These are phyloP conservation scores for Microstegium vimineum DNA, from an alignment of 176 grass and related monocot species.

Conservation along the genomic window DNA sequence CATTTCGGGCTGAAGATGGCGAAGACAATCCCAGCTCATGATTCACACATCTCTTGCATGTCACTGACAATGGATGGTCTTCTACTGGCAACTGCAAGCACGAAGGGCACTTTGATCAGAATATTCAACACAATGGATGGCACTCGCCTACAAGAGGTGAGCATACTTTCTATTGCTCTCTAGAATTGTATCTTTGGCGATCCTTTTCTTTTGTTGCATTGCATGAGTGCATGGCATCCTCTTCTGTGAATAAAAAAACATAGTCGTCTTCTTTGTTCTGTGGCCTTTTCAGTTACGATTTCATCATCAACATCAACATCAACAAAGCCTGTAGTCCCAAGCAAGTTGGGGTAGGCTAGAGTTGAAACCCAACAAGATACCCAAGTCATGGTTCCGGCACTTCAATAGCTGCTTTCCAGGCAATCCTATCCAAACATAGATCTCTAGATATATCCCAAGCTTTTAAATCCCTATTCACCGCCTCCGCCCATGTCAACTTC, in stretches of 20 bases:
- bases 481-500: too few species aligned
- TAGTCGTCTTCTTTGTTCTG: background rate
- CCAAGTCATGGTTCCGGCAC: too few species aligned
- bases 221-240: background rate
- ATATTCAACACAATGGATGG: slow-evolving; percentile 98
- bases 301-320: too few species aligned
- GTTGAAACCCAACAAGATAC: too few species aligned
- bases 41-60: slow-evolving; percentile 90
- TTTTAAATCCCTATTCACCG: too few species aligned
- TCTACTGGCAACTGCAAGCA: slow-evolving; percentile 80
- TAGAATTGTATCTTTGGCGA: background rate
- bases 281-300: background rate
- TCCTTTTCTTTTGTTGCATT: background rate
- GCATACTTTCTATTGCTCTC: background rate
- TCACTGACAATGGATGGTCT: slow-evolving; percentile 85
- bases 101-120: slow-evolving; percentile 91
- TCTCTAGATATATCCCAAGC: too few species aligned
- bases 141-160: slow-evolving; percentile 86
- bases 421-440: too few species aligned
- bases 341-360: too few species aligned
- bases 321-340: too few species aligned
- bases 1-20: slow-evolving; percentile 93
- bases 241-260: background rate
- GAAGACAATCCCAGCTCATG: slow-evolving; percentile 75
- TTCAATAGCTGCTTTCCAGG: too few species aligned